These are phyloP conservation scores for Gliomastix tumulicola DNA, from an alignment of 2,329 filamentous ascomycete genomes.

Conservation along the genomic window DNA sequence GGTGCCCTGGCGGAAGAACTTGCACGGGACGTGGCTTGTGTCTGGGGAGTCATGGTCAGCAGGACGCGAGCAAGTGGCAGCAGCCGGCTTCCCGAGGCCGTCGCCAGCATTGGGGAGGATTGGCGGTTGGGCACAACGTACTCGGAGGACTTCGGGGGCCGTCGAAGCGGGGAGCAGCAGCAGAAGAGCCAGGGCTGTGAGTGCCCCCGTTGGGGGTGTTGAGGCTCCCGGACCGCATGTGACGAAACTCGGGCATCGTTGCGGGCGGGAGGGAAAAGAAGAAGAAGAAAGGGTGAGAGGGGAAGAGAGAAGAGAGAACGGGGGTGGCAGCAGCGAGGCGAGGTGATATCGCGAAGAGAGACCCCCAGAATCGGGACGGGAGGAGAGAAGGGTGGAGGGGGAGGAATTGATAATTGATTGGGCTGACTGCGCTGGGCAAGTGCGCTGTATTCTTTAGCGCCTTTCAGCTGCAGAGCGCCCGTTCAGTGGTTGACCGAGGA, in stretches of 20 bases:
- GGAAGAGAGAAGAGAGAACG: not conserved
- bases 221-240: conserved; percentile 51
- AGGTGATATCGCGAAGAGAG: too few relatives aligned
- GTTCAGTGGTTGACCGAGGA: too few relatives aligned
- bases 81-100: too few relatives aligned
- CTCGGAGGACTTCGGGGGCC: conserved; percentile 58
- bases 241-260: conserved; percentile 44
- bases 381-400: too few relatives aligned
- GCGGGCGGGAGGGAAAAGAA: not conserved
- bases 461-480: too few relatives aligned
- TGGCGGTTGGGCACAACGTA: conserved; percentile 27
- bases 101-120: conserved; percentile 7
- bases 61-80: too few relatives aligned
- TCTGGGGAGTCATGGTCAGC: too few relatives aligned
- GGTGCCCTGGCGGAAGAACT: conserved; percentile 95
- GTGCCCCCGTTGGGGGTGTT: conserved; percentile 35
- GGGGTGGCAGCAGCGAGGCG: not conserved
- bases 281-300: not conserved
- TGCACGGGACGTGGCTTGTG: conserved; percentile 96
- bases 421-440: too few relatives aligned
- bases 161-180: conserved; percentile 40
- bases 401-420: too few relatives aligned
- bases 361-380: too few relatives aligned
- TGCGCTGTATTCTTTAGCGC: too few relatives aligned
- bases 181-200: conserved; percentile 10